A percentile compares a stretch with the other conserved stretches of the same genome.
Evolutionary conservation across 768 basidiomycete genomes (phyloP).

Genomic region (Rhodocollybia butyracea): DNA sequence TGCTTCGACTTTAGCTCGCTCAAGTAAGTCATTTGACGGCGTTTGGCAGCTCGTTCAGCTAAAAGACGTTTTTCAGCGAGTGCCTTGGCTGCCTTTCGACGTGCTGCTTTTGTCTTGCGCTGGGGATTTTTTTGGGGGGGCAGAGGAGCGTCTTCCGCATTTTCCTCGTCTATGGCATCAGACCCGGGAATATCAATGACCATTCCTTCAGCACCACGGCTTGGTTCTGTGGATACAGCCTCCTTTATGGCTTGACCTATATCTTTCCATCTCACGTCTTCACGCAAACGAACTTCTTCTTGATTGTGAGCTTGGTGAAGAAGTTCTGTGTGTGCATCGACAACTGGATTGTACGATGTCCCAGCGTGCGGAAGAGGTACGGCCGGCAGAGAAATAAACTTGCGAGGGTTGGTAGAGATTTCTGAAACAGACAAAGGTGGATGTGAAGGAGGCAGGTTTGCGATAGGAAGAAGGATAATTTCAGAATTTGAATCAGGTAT

Average conservation of each 20-base stretch:
- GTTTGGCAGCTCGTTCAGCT: conserved; percentile 54
- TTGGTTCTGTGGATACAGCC: conserved; percentile 32
- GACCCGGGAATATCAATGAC: conserved; percentile 23
- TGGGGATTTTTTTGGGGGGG: conserved; percentile 20
- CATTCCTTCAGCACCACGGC: conserved; percentile 34
- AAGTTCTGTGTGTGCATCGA: conserved; percentile 67
- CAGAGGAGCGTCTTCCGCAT: conserved; percentile 18
- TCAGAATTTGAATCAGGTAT: background rate
- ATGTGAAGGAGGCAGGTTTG: conserved; percentile 4
- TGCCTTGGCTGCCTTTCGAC: conserved; percentile 59
- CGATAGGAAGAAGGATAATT: background rate
- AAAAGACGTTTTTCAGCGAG: conserved; percentile 71
- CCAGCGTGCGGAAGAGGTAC: conserved; percentile 75
- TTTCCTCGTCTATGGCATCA: conserved; percentile 34
- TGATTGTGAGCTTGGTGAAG: conserved; percentile 61
- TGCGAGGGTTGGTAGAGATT: conserved; percentile 39
- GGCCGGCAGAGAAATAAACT: conserved; percentile 63
- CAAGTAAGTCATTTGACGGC: conserved; percentile 48
- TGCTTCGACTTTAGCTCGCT: background rate
- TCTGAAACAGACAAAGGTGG: conserved; percentile 34
- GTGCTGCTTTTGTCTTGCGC: conserved; percentile 63
- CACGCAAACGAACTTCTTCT: conserved; percentile 56
- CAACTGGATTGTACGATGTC: conserved; percentile 86
- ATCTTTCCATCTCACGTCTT: conserved; percentile 50
- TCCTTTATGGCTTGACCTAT: conserved; percentile 53